Conservation (phyloP, 768 basidiomycete genomes). For the Naganishia vishniacii region DNA sequence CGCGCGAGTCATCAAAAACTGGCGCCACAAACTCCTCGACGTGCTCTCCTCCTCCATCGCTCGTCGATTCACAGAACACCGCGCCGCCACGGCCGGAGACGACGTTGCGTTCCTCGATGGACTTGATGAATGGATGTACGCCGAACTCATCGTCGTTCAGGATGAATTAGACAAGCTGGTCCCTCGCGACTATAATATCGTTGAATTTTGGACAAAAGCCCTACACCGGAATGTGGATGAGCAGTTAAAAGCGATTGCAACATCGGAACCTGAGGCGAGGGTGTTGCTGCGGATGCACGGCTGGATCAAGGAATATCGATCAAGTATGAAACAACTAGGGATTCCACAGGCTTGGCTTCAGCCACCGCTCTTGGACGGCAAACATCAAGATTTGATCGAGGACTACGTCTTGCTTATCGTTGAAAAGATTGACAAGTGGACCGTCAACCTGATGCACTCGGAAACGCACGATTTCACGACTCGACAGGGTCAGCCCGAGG, state of each 20-base stretch:
- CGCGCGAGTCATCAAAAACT: constrained; percentile 88
- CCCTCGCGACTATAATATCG: constrained; percentile 85
- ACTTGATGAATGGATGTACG: constrained; percentile 77
- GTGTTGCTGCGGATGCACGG: constrained; percentile 76
- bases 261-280: constrained; percentile 77
- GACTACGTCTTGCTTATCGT: constrained; percentile 91
- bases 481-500: constrained; percentile 77
- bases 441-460: constrained; percentile 82
- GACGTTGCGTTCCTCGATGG: constrained; percentile 67
- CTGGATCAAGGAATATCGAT: constrained; percentile 93
- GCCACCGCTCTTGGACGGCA: constrained; percentile 88
- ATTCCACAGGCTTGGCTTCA: constrained; percentile 73
- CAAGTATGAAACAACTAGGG: constrained; percentile 88
- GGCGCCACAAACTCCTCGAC: constrained; percentile 80
- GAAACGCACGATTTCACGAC: constrained; percentile 78
- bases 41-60: constrained; percentile 72
- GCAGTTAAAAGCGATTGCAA: constrained; percentile 65
- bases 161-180: constrained; percentile 84
- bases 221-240: constrained; percentile 81
- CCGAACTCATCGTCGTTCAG: constrained; percentile 89
- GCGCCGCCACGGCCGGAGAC: constrained; percentile 55
- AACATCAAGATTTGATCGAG: constrained; percentile 86
- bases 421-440: constrained; percentile 95
- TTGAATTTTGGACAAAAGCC: constrained; percentile 71
- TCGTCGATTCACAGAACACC: constrained; percentile 58